Conservation (phyloP, 176 grass and related monocot genomes). For the Lolium perenne region DNA sequence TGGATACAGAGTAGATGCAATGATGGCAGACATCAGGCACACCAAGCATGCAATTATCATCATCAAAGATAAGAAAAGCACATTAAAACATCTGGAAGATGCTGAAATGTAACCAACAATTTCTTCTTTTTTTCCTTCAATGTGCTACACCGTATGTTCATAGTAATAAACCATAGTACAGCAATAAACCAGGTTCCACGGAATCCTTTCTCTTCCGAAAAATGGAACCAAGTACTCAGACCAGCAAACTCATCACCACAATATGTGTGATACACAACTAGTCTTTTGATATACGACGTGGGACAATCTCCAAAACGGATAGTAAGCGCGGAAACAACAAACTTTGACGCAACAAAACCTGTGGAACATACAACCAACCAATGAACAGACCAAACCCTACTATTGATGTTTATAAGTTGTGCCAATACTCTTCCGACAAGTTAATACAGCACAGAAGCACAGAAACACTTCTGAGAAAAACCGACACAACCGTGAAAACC, state of each 20-base stretch:
- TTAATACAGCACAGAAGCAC: constrained; percentile 60
- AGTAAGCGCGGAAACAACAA: background rate
- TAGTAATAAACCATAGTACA: too few species aligned
- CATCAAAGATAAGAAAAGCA: background rate
- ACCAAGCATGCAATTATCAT: background rate
- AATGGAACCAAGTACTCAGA: background rate
- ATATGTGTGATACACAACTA: background rate
- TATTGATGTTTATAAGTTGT: constrained; percentile 57
- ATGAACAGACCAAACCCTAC: constrained; percentile 41
- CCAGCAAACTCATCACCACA: background rate
- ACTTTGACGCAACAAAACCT: background rate
- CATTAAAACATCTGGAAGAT: background rate
- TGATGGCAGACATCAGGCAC: background rate
- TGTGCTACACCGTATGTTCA: too few species aligned
- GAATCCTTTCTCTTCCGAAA: background rate
- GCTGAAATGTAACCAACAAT: background rate
- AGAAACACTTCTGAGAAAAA: constrained; percentile 47
- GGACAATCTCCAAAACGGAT: background rate
- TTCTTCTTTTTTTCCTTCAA: background rate
- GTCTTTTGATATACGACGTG: background rate
- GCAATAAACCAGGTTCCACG: background rate
- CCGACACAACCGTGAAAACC: constrained; percentile 43
- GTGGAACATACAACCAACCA: constrained; percentile 39
- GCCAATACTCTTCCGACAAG: constrained; percentile 48
- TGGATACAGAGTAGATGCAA: constrained; percentile 13